Evolutionary conservation across 495 filamentous ascomycete species (phyloP), one percentile per base, ranked within the genome.

Genomic region (Astrocystis sublimbata): DNA sequence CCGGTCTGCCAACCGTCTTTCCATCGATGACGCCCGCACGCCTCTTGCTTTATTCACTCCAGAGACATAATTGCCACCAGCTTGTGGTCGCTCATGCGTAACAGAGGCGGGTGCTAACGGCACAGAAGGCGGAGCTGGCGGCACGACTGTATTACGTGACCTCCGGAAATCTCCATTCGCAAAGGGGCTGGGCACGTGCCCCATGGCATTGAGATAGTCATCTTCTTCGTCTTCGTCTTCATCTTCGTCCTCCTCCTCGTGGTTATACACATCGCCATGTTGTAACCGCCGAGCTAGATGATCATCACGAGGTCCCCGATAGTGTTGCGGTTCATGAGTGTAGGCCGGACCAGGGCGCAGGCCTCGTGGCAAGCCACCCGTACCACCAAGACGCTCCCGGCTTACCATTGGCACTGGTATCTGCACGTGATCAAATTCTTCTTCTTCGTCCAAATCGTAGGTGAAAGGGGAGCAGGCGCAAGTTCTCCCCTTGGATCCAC

Each of bases 391-490:
- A 15, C 68, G 64, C 26, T 69, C 68, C 26, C 63, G 67, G 41
- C 65, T 63, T 40, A 72, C 63, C 40, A 72, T 55, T 35, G 77
- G 63, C 70, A 67, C 60, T 7, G 83, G 81, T 13, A 83, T 73
- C 55, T 82, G 77, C 79, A 88, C 85, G 59, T 84, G 79, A 40
- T 83, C 75, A n/a, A 85, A 68, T 3, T 75, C 78, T 60, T 89
- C 88, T 54, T 76, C 74, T 28, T 88, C 85, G 21, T 84, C 73
- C 17, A 77, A 71, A 17, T 85, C 81, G 66, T 89, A 86, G 63
- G 87, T 90, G 78, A 92, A 92, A 85, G 84, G 90, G 2, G 89
- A 87, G 65, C 91, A 94, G 58, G 89, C 84, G 66, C 91, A 96
- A 0, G 83, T 86, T 74, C 92, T 93, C 91, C 91, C 93, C 62